A percentile compares a stretch with the other conserved stretches of the same genome.
phyloP scores from a whole-genome alignment of 306 rosid species.

The Aeschynomene evenia region DNA sequence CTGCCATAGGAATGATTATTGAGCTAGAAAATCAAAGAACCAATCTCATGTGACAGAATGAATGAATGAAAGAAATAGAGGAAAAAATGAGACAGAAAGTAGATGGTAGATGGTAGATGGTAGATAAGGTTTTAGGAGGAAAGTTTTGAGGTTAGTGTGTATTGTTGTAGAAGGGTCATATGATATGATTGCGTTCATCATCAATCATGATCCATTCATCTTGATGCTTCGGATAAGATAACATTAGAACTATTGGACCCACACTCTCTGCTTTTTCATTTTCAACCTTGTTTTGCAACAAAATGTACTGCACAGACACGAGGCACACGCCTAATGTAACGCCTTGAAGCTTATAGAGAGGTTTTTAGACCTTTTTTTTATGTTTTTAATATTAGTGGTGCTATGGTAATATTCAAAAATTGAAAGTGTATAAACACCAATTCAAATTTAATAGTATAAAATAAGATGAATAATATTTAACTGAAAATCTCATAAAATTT shows the following conservation, averaged over 20 bases:
- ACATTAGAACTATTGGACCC: neutral
- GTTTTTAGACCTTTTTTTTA: no score
- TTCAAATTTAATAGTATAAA: no score
- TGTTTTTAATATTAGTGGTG: no score
- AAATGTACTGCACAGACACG: no score
- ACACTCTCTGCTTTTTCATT: neutral
- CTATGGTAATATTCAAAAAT: no score
- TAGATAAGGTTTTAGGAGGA: conserved; percentile 32
- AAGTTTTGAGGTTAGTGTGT: conserved; percentile 27
- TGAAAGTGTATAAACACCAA: no score
- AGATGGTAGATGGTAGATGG: neutral
- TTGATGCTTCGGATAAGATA: neutral
- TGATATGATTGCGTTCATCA: neutral
- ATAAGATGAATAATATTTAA: no score
- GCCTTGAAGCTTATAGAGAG: no score
- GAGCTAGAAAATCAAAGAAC: conserved; percentile 8
- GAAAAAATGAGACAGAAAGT: conserved; percentile 13
- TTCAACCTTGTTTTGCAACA: no score
- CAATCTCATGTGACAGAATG: conserved; percentile 28
- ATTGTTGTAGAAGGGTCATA: neutral
- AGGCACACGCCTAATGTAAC: no score
- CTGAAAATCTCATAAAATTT: no score
- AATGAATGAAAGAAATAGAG: neutral
- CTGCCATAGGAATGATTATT: conserved; percentile 52
- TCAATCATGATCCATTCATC: conserved; percentile 39